Base-by-base conservation (phyloP, 208 protist species). In the Leishmania gerbilli region DNA sequence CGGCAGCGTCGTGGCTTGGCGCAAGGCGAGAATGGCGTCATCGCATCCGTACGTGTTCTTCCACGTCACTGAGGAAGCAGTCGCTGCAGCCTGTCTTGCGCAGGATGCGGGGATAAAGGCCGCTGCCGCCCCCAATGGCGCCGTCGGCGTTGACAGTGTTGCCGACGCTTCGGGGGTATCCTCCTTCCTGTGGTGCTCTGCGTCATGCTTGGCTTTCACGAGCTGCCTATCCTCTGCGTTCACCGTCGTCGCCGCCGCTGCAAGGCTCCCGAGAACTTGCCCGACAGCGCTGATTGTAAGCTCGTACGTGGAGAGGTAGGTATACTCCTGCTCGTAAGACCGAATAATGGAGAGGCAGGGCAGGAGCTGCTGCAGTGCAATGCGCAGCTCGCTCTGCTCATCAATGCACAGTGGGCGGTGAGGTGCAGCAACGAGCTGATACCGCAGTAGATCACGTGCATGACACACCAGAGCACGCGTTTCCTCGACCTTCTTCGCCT, bases 1-100 rank as follows among this genome's bases (percentile, higher is more conserved):
- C 2, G 99, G 99, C 21, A 99, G 84, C 45, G 99, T 97, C 1
- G 99, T 98, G 31, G 98, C 98, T 81, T 99, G 99, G 72, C 99
- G 93, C 24, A 99, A 89, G 5, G 98, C 93, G 55, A 94, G 71
- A 78, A 99, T 99, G 74, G 99, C 99, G 11, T 91, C 89, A 19
- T 95, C 88, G 71, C 99, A 95, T 65, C 99, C 99, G 11, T 96
- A 97, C 24, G 99, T 95, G 86, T 80, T 77, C 17, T 21, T 68
- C 82, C 85, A 88, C 6, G 56, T 71, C 37, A 62, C 72, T 40
- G 72, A 40, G 51, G 72, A 11, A 11, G n/a, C 31, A 2, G 53
- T 62, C 4, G 72, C 31, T 47, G 72, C 8, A 34, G 31, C 51
- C 24, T 24, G 6, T 1, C 60, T 55, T 45, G 34, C 31, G 53